Evolutionary conservation across 306 rosid genomes (phyloP).

Genomic region (Sesbania bispinosa): DNA sequence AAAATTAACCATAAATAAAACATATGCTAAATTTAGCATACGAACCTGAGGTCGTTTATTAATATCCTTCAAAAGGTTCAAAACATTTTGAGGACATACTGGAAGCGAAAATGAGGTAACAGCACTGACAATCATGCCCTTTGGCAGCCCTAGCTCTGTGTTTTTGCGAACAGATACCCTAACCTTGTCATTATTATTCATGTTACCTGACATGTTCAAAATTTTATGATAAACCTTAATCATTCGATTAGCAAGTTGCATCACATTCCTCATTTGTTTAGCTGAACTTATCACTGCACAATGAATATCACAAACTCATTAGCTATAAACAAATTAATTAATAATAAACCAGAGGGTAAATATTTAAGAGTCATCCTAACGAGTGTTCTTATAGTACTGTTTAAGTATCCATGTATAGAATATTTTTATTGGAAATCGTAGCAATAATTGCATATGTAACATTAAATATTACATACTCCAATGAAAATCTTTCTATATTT

Average conservation of each 20-base stretch:
- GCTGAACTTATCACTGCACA: constrained; percentile 35
- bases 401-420: too few relatives aligned
- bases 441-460: too few relatives aligned
- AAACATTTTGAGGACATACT: constrained; percentile 27
- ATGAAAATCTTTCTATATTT: too few relatives aligned
- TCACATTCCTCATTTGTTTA: constrained; percentile 38
- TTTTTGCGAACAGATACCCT: constrained; percentile 38
- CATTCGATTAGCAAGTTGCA: constrained; percentile 57
- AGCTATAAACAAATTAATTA: too few relatives aligned
- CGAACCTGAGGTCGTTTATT: constrained; percentile 49
- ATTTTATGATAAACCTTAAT: constrained; percentile 45
- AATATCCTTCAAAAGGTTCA: constrained; percentile 43
- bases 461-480: too few relatives aligned
- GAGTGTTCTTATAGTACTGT: too few relatives aligned
- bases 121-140: constrained; percentile 42
- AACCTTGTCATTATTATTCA: constrained; percentile 34
- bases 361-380: too few relatives aligned
- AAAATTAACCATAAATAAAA: background rate
- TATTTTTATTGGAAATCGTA: too few relatives aligned
- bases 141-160: constrained; percentile 38
- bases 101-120: constrained; percentile 67
- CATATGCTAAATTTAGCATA: background rate
- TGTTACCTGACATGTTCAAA: constrained; percentile 42
- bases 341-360: too few relatives aligned
- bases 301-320: background rate